phyloP scores from a whole-genome alignment of 1,284 basidiomycete species.

The Cutaneotrichosporon curvatum region DNA sequence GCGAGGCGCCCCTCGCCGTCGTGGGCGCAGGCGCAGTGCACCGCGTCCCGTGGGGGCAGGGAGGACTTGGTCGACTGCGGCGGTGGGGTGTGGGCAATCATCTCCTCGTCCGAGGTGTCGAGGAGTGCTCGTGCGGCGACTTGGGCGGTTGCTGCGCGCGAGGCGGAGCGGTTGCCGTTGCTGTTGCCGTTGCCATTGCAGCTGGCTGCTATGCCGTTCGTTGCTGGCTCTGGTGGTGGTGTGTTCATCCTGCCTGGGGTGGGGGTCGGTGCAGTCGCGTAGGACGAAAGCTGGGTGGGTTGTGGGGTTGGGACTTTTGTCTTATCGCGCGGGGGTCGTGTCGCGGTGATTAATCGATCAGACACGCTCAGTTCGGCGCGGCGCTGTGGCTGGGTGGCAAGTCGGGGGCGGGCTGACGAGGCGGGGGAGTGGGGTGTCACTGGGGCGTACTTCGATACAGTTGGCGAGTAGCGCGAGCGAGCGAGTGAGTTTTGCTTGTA shows the following conservation, averaged over 20 bases:
- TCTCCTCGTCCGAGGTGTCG: constrained; percentile 4
- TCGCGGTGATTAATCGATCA: no score
- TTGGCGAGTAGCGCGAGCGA: no score
- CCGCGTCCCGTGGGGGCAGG: constrained; percentile 2
- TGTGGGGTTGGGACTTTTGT: no score
- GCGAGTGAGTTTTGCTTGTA: no score
- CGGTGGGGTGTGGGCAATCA: constrained; percentile 10
- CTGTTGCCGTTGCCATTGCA: neutral
- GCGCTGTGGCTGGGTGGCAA: no score
- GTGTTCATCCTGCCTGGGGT: constrained; percentile 12
- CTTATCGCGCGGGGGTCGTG: no score
- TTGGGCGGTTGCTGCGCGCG: neutral
- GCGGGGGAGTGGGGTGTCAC: no score
- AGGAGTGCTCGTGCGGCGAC: neutral
- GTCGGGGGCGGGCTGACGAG: no score
- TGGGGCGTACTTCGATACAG: no score
- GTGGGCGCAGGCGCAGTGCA: constrained; percentile 7
- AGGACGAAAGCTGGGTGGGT: neutral
- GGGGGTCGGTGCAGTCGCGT: no score
- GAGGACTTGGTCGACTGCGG: constrained; percentile 11
- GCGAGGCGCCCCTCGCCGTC: constrained; percentile 15
- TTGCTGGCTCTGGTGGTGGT: constrained; percentile 38
- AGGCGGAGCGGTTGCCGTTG: neutral
- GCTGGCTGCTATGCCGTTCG: neutral
- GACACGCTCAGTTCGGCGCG: no score